Conservation (phyloP, 1,139 yeast species). For the Saccharomycopsis hybrid region DNA sequence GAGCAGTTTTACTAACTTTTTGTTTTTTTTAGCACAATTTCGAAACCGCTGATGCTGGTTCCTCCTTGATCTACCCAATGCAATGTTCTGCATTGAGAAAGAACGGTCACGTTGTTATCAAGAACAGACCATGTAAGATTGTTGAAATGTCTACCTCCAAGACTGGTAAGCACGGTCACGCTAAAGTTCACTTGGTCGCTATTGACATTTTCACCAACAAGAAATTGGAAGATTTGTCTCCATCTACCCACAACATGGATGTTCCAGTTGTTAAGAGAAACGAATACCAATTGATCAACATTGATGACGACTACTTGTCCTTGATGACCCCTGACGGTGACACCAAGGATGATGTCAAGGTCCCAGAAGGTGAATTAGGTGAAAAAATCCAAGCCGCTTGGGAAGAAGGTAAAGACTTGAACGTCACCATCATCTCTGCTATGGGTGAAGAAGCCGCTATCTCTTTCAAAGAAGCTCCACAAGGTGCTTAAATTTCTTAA, state of each 20-base stretch:
- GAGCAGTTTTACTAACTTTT: no score
- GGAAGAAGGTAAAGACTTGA: slow-evolving; percentile 96
- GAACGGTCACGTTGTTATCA: slow-evolving; percentile 98
- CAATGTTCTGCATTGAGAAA: slow-evolving; percentile 99
- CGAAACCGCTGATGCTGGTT: slow-evolving; percentile 98
- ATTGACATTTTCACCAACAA: slow-evolving; percentile 98
- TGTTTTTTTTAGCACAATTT: slow-evolving; percentile 61
- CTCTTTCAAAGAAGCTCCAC: slow-evolving; percentile 97
- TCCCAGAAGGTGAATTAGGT: slow-evolving; percentile 98
- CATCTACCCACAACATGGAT: slow-evolving; percentile 99
- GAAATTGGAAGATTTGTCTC: slow-evolving; percentile 99
- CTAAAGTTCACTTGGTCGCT: slow-evolving; percentile 99
- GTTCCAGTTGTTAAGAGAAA: slow-evolving; percentile 96
- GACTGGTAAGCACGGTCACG: slow-evolving; percentile 99
- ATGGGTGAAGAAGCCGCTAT: slow-evolving; percentile 99
- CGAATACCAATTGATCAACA: slow-evolving; percentile 95
- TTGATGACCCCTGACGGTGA: slow-evolving; percentile 97
- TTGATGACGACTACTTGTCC: slow-evolving; percentile 96
- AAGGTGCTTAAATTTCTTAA: no score
- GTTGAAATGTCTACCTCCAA: slow-evolving; percentile 99
- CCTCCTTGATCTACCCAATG: slow-evolving; percentile 97
- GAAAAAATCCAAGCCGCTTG: slow-evolving; percentile 84
- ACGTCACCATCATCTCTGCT: slow-evolving; percentile 92
- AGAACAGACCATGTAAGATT: slow-evolving; percentile 99
- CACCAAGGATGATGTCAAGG: slow-evolving; percentile 98